Evolutionary conservation across 495 filamentous ascomycete species (phyloP), one percentile per base, ranked within the genome.

Genomic region (Neurospora sp.): DNA sequence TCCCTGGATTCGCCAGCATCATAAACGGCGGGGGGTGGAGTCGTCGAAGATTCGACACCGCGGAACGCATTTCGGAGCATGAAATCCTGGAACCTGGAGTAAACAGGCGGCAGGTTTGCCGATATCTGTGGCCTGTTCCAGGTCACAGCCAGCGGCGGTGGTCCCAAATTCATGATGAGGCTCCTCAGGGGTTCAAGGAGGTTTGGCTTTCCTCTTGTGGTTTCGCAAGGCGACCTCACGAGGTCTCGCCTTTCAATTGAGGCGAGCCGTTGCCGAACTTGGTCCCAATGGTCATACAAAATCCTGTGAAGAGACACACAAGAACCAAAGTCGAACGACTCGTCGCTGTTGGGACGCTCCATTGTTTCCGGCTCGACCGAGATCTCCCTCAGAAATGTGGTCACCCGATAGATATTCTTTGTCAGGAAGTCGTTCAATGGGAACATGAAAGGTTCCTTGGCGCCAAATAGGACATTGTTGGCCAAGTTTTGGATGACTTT

Each of bases 1-100:
- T 91, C 89, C 83, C 89, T 90, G 76, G 87, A 90, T 79, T 91
- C 88, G 59, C 89, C 89, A 39, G 89, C 89, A 75, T 91, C 89
- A 75, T 91, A 91, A 5, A 91, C 87, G 20, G 89, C 89, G 9
- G 88, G 84, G 54, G 86, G 85, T 35, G 54, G 54, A 16, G 86
- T 86, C n/a, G 88, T 75, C 70, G 87, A 86, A 69, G 86, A 88
- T 73, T 90, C 89, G 9, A 86, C 87, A 75, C 86, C 88, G 27
- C 88, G 83, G 71, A 88, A 89, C 40, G 88, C 89, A 74, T 91
- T 90, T 39, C 85, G 85, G 41, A 91, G 83, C 89, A 91, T 91
- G 74, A 91, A 91, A 75, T 91, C 85, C 76, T 91, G 89, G 77
- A 90, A 91, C 70, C 89, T 83, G 14, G 88, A 90, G 77, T 91